phyloP scores from a whole-genome alignment of 257 asterid genomes.

The Solanum ossicruentum region DNA sequence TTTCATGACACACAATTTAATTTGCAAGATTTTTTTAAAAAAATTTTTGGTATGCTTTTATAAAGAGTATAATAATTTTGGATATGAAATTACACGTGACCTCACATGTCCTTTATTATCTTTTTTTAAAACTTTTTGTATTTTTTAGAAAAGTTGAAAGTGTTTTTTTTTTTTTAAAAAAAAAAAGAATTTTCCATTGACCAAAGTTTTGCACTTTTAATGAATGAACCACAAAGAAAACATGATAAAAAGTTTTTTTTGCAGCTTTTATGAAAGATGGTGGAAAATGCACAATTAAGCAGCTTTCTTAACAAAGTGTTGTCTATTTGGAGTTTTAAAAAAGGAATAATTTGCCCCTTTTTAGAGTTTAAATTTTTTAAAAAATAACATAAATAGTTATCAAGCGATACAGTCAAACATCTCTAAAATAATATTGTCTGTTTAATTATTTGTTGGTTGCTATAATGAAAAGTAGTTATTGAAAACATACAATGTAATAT shows the following conservation, averaged over 20 bases:
- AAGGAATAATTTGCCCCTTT: background rate
- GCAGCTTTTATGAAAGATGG: slow-evolving; percentile 13
- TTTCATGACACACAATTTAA: background rate
- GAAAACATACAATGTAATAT: too few relatives aligned
- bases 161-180: background rate
- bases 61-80: background rate
- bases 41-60: background rate
- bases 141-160: background rate
- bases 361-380: background rate
- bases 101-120: slow-evolving; percentile 3
- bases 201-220: slow-evolving; percentile 5
- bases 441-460: background rate
- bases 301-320: slow-evolving; percentile 3
- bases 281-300: slow-evolving; percentile 1
- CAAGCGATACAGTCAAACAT: background rate
- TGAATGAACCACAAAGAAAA: slow-evolving; percentile 6
- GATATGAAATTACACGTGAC: slow-evolving; percentile 12
- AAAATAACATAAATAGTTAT: background rate
- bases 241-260: slow-evolving; percentile 8
- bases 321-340: background rate
- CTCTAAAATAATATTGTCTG: background rate
- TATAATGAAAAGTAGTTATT: background rate
- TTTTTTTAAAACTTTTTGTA: background rate
- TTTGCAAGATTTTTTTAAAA: background rate
- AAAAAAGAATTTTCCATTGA: slow-evolving; percentile 9